These are phyloP conservation scores for Schrenkiella parvula DNA, from an alignment of 345 rosid species.

Conservation along the genomic window DNA sequence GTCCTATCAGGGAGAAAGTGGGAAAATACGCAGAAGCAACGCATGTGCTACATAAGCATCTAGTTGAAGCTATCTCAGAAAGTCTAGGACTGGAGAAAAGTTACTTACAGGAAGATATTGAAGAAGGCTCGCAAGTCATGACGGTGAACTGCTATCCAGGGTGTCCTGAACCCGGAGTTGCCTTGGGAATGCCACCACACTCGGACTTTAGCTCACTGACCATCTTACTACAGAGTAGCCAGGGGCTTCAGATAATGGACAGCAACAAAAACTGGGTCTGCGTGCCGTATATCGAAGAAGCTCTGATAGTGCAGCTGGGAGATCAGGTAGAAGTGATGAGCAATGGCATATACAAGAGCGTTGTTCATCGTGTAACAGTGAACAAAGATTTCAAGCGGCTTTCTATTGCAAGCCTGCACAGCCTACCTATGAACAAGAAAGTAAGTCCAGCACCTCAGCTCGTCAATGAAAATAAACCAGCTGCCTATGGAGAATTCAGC, in stretches of 20 bases:
- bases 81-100: slow-evolving; percentile 40
- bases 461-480: slow-evolving; percentile 35
- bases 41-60: slow-evolving; percentile 40
- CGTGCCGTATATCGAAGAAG: slow-evolving; percentile 43
- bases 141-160: slow-evolving; percentile 52
- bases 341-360: slow-evolving; percentile 49
- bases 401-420: slow-evolving; percentile 55
- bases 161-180: slow-evolving; percentile 50
- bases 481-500: slow-evolving; percentile 43
- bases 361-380: slow-evolving; percentile 44
- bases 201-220: slow-evolving; percentile 51
- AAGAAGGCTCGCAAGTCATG: slow-evolving; percentile 47
- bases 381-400: slow-evolving; percentile 35
- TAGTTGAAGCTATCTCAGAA: slow-evolving; percentile 40
- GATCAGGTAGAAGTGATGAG: slow-evolving; percentile 61
- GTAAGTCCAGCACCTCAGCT: slow-evolving; percentile 44
- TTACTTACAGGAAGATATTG: slow-evolving; percentile 37
- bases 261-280: slow-evolving; percentile 38
- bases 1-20: slow-evolving; percentile 40
- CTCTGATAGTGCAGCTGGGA: slow-evolving; percentile 45
- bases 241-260: slow-evolving; percentile 48
- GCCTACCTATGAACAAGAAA: slow-evolving; percentile 45
- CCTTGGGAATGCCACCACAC: slow-evolving; percentile 56
- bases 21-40: slow-evolving; percentile 43
- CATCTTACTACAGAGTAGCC: slow-evolving; percentile 46